phyloP scores from a whole-genome alignment of 2,329 filamentous ascomycete genomes.

The Colletotrichum sp. region DNA sequence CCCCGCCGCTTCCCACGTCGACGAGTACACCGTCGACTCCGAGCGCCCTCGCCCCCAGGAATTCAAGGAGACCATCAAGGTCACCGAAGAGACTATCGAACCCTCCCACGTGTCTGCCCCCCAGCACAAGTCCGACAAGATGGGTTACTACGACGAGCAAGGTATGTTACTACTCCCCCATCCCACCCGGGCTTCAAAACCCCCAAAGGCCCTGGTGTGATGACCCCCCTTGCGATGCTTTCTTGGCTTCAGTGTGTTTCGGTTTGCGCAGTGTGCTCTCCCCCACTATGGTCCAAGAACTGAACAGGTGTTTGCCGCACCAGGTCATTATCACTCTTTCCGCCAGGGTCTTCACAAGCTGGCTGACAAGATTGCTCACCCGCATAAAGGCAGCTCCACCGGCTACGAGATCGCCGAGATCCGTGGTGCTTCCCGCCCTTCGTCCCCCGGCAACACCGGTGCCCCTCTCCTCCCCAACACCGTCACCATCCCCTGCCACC shows the following conservation, averaged over 20 bases:
- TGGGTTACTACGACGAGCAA: conserved; percentile 71
- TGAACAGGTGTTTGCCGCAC: conserved; percentile 8
- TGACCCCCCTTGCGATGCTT: neutral
- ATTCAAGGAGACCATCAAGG: conserved; percentile 61
- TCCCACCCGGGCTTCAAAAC: neutral
- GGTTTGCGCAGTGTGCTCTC: conserved; percentile 19
- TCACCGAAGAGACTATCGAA: conserved; percentile 72
- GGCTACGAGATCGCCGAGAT: conserved; percentile 52
- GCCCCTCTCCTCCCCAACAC: conserved; percentile 69
- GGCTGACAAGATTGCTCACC: conserved; percentile 59
- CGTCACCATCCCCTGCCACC: conserved; percentile 98
- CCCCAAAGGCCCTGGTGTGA: neutral
- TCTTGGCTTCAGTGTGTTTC: conserved; percentile 18
- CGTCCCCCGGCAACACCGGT: conserved; percentile 34
- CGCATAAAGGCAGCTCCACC: conserved; percentile 44
- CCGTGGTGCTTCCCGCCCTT: conserved; percentile 41
- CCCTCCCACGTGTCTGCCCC: conserved; percentile 47
- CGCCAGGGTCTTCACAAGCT: conserved; percentile 62
- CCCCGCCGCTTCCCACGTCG: conserved; percentile 9
- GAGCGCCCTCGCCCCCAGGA: conserved; percentile 28
- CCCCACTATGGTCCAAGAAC: conserved; percentile 15
- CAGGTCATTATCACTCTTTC: conserved; percentile 66
- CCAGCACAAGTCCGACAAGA: conserved; percentile 54
- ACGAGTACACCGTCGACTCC: conserved; percentile 61
- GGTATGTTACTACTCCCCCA: conserved; percentile 44